phyloP scores from a whole-genome alignment of 2,329 filamentous ascomycete genomes.

The Cercospora zeae-maydis region DNA sequence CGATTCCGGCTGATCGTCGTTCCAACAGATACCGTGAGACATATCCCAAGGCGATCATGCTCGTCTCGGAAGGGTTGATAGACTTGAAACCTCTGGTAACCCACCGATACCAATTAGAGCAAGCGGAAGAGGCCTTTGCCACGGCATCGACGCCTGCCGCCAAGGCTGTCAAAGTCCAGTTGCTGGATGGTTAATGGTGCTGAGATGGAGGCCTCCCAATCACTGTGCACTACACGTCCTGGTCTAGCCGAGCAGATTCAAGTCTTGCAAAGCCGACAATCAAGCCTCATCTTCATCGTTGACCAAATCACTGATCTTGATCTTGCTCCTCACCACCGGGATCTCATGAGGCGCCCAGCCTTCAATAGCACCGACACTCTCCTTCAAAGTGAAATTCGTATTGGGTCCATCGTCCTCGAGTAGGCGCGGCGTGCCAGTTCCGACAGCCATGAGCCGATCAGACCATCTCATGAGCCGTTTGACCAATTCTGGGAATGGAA shows the following conservation, averaged over 20 bases:
- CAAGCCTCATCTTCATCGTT: conserved; percentile 25
- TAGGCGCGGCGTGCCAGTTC: conserved; percentile 30
- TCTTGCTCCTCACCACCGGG: conserved; percentile 30
- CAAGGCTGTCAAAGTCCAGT: conserved; percentile 38
- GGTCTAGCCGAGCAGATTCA: not conserved
- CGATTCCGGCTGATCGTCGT: not conserved
- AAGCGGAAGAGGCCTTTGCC: conserved; percentile 39
- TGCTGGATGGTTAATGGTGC: conserved; percentile 30
- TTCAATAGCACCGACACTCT: conserved; percentile 33
- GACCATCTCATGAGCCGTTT: conserved; percentile 36
- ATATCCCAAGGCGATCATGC: conserved; percentile 42
- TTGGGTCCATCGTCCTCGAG: conserved; percentile 31
- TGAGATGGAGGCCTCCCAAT: not conserved
- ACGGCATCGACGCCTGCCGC: conserved; percentile 38
- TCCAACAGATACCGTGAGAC: conserved; percentile 36
- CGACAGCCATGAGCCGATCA: conserved; percentile 35
- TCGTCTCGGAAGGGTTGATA: conserved; percentile 40
- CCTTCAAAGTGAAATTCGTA: conserved; percentile 26
- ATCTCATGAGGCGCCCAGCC: conserved; percentile 33
- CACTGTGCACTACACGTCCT: too few species aligned
- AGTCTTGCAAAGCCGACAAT: not conserved
- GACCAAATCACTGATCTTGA: conserved; percentile 30
- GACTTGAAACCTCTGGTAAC: conserved; percentile 41
- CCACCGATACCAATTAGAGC: conserved; percentile 38
- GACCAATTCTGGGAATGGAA: conserved; percentile 34